These are phyloP conservation scores for Yamadazyma oceani DNA, from an alignment of 1,139 yeast species.

Conservation along the genomic window DNA sequence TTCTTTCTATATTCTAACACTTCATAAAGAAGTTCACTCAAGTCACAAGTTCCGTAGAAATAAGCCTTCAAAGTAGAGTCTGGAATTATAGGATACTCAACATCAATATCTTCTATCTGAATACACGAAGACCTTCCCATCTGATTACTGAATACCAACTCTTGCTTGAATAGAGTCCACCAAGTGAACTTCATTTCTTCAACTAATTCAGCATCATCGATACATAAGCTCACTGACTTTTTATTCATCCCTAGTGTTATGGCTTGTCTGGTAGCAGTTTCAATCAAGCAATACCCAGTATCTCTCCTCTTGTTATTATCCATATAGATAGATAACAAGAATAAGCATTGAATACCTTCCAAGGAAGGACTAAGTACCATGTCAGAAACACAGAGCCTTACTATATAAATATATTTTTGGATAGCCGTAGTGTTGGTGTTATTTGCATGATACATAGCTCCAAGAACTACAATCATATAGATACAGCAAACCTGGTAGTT, in stretches of 20 bases:
- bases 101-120: constrained; percentile 15
- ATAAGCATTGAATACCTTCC: constrained; percentile 41
- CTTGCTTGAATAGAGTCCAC: constrained; percentile 18
- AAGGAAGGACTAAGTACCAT: constrained; percentile 36
- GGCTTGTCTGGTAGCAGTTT: constrained; percentile 44
- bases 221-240: constrained; percentile 24
- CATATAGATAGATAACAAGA: constrained; percentile 39
- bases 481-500: constrained; percentile 34
- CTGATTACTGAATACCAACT: constrained; percentile 11
- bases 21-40: constrained; percentile 7
- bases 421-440: constrained; percentile 2
- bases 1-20: constrained; percentile 5
- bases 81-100: constrained; percentile 5
- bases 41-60: constrained; percentile 3
- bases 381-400: constrained; percentile 25
- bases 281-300: constrained; percentile 41
- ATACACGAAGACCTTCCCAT: constrained; percentile 18
- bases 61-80: neutral
- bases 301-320: constrained; percentile 45
- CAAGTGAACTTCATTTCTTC: constrained; percentile 14
- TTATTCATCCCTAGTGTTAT: constrained; percentile 45
- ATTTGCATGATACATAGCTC: constrained; percentile 9
- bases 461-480: constrained; percentile 31
- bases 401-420: constrained; percentile 14
- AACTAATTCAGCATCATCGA: constrained; percentile 6